Percentiles rank a stretch among this genome's conserved stretches.
These are phyloP conservation scores for Citrullus mucosospermus DNA, from an alignment of 306 rosid species.

Conservation along the genomic window DNA sequence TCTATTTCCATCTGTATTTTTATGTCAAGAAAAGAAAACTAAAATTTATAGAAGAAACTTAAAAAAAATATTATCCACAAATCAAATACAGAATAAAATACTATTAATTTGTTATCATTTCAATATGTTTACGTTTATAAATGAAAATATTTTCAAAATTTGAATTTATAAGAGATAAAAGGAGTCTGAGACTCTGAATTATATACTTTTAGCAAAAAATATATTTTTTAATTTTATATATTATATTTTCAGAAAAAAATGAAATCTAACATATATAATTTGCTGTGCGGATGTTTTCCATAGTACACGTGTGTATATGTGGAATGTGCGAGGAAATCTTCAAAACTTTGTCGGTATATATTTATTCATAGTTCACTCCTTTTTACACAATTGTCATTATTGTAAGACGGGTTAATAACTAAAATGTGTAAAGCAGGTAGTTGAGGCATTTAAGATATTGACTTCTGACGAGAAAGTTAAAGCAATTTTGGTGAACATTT, in stretches of 20 bases:
- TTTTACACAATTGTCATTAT: background rate
- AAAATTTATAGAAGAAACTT: background rate
- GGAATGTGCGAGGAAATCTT: background rate
- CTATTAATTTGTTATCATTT: background rate
- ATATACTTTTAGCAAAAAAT: background rate
- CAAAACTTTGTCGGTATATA: background rate
- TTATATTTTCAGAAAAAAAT: background rate
- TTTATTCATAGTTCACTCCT: background rate
- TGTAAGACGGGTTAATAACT: background rate
- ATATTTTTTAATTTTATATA: no score
- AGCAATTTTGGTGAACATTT: slow-evolving; percentile 93
- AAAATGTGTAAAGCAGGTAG: slow-evolving; percentile 45
- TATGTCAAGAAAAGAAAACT: background rate
- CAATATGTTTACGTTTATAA: background rate
- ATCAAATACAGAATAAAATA: background rate
- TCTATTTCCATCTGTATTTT: background rate
- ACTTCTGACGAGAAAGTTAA: slow-evolving; percentile 94
- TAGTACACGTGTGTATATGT: background rate
- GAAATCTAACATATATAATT: background rate
- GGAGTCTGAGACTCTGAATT: no score
- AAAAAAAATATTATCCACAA: background rate
- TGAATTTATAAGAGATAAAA: no score
- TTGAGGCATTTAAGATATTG: slow-evolving; percentile 93
- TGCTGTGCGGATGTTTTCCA: background rate
- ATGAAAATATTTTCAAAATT: background rate